These are phyloP conservation scores for Linderniella brevidens DNA, from an alignment of 257 asterid genomes.

Conservation along the genomic window DNA sequence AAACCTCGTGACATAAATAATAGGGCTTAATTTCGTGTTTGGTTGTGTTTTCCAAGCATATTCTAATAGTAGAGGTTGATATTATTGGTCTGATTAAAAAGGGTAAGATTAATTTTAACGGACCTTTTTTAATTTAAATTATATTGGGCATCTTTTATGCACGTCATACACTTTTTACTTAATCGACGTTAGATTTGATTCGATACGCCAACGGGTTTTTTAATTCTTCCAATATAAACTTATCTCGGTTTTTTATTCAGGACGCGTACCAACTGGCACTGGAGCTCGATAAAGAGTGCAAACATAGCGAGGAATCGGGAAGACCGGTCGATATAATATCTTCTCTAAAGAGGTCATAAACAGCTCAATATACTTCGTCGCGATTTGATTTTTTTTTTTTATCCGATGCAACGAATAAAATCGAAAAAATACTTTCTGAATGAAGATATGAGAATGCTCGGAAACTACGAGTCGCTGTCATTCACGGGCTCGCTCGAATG, in stretches of 20 bases:
- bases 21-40: too few relatives aligned
- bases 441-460: conserved; percentile 71
- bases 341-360: conserved; percentile 35
- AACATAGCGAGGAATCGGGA: conserved; percentile 28
- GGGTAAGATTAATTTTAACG: too few relatives aligned
- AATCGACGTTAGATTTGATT: too few relatives aligned
- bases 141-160: too few relatives aligned
- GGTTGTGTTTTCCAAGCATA: too few relatives aligned
- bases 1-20: too few relatives aligned
- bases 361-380: background rate
- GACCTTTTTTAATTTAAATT: too few relatives aligned
- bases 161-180: too few relatives aligned
- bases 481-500: conserved; percentile 96
- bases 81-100: too few relatives aligned
- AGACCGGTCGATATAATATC: conserved; percentile 43
- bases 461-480: conserved; percentile 64
- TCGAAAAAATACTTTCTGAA: background rate
- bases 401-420: background rate
- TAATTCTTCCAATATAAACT: too few relatives aligned
- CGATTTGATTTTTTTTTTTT: background rate
- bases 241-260: conserved; percentile 16
- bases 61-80: too few relatives aligned
- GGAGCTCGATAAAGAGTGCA: conserved; percentile 65
- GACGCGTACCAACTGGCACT: conserved; percentile 84
- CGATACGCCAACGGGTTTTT: too few relatives aligned